These are phyloP conservation scores for Paraphaeosphaeria sporulosa DNA, from an alignment of 2,329 filamentous ascomycete species.

Conservation along the genomic window DNA sequence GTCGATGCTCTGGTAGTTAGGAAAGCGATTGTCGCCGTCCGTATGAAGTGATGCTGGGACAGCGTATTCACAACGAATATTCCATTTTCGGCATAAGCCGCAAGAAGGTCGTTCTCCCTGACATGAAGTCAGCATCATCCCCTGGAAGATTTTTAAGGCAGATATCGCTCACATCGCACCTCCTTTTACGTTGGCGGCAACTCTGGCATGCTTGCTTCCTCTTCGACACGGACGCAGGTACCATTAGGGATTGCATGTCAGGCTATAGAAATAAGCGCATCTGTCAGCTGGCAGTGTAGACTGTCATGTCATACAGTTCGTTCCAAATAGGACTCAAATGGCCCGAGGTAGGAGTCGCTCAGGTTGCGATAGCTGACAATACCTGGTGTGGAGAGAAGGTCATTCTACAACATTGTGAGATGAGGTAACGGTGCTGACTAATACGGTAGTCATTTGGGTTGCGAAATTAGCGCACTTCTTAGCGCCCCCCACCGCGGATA, in stretches of 20 bases:
- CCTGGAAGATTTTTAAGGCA: background rate
- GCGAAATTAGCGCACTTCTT: too few species aligned
- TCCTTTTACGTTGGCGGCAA: constrained; percentile 45
- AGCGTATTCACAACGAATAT: constrained; percentile 33
- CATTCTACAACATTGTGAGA: too few species aligned
- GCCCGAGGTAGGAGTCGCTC: too few species aligned
- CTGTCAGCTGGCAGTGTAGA: background rate
- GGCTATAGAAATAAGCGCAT: background rate
- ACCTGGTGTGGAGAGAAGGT: too few species aligned
- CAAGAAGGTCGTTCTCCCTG: constrained; percentile 36
- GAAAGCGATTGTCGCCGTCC: background rate
- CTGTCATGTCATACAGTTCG: background rate
- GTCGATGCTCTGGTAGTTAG: background rate
- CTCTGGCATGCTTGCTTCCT: constrained; percentile 43
- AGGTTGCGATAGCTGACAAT: too few species aligned
- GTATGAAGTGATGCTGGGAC: constrained; percentile 2
- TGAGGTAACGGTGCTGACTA: too few species aligned
- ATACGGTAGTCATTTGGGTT: too few species aligned
- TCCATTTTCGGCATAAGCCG: constrained; percentile 33
- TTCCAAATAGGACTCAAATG: background rate
- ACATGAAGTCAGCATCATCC: background rate
- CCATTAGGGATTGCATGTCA: constrained; percentile 29
- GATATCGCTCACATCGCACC: constrained; percentile 35
- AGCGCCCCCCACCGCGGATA: too few species aligned
- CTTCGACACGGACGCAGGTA: constrained; percentile 37